Evolutionary conservation across 495 filamentous ascomycete species (phyloP).

Genomic region (Cercophora sp.): DNA sequence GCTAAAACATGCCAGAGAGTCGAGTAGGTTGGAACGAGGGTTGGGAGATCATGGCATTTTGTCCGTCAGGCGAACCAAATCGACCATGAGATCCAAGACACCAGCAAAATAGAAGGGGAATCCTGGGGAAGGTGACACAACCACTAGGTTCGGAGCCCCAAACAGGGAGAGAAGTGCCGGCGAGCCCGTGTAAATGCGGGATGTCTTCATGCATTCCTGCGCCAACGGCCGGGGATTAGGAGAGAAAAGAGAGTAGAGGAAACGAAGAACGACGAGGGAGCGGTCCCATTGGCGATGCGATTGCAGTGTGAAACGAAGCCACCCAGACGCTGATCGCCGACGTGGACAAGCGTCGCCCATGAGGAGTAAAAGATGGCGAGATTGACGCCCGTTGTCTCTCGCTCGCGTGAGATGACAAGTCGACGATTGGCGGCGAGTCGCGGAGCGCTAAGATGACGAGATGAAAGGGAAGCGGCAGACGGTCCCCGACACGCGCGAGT

Average conservation of each 20-base stretch:
- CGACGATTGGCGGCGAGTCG: conserved; percentile 1
- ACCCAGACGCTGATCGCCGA: conserved; percentile 2
- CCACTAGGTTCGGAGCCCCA: not conserved
- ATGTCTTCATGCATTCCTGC: conserved; percentile 9
- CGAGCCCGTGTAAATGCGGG: conserved; percentile 21
- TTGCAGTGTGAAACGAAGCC: conserved; percentile 10
- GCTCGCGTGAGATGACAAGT: not conserved
- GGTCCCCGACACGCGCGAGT: no score
- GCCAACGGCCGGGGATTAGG: not conserved
- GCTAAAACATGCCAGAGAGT: conserved; percentile 9
- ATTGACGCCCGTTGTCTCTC: not conserved
- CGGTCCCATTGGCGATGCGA: not conserved
- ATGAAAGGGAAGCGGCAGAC: not conserved
- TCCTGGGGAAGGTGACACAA: not conserved
- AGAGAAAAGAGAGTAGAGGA: conserved; percentile 1
- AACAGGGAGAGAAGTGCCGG: conserved; percentile 13
- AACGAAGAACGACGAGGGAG: not conserved
- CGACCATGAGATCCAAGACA: not conserved
- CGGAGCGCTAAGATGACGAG: not conserved
- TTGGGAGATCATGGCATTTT: conserved; percentile 7
- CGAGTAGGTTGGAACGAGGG: conserved; percentile 1
- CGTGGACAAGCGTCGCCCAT: no score
- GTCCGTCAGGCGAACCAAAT: conserved; percentile 2
- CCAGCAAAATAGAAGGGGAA: not conserved
- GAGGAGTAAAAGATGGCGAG: not conserved